phyloP scores from a whole-genome alignment of 2,329 filamentous ascomycete genomes.

The Thelonectria rubi region DNA sequence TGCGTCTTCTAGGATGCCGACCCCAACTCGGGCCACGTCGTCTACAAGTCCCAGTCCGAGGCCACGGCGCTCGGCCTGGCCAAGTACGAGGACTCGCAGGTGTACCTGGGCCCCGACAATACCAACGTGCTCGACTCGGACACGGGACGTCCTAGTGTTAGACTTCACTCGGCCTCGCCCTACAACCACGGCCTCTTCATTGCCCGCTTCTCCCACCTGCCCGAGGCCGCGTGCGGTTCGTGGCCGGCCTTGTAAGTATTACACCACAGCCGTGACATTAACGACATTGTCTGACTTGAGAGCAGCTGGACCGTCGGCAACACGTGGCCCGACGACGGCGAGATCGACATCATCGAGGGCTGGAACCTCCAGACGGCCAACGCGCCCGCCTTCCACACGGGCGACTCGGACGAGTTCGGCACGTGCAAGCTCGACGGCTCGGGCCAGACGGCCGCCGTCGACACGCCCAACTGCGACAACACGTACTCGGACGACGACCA shows the following conservation, averaged over 20 bases:
- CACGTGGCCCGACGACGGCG: constrained; percentile 68
- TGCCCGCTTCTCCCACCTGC: constrained; percentile 75
- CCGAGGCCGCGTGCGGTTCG: constrained; percentile 69
- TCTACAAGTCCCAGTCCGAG: constrained; percentile 54
- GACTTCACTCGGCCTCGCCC: constrained; percentile 68
- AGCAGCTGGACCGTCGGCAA: constrained; percentile 58
- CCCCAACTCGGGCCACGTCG: constrained; percentile 72
- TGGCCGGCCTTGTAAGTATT: constrained; percentile 73
- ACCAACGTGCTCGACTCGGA: constrained; percentile 34
- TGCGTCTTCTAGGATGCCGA: constrained; percentile 59
- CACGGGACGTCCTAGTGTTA: constrained; percentile 64
- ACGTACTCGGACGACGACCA: constrained; percentile 44
- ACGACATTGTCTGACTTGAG: neutral
- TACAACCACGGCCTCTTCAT: constrained; percentile 76
- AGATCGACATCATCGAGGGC: constrained; percentile 75
- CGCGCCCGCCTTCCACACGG: constrained; percentile 67
- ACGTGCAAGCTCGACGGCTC: constrained; percentile 46
- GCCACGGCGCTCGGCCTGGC: constrained; percentile 50
- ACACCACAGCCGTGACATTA: neutral
- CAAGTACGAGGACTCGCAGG: constrained; percentile 43
- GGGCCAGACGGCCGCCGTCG: constrained; percentile 45
- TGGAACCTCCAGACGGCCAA: constrained; percentile 66
- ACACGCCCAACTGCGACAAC: constrained; percentile 54
- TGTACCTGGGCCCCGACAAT: constrained; percentile 53
- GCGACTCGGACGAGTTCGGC: constrained; percentile 43